Conservation (phyloP, 768 basidiomycete species). For the Pisolithus tinctorius region DNA sequence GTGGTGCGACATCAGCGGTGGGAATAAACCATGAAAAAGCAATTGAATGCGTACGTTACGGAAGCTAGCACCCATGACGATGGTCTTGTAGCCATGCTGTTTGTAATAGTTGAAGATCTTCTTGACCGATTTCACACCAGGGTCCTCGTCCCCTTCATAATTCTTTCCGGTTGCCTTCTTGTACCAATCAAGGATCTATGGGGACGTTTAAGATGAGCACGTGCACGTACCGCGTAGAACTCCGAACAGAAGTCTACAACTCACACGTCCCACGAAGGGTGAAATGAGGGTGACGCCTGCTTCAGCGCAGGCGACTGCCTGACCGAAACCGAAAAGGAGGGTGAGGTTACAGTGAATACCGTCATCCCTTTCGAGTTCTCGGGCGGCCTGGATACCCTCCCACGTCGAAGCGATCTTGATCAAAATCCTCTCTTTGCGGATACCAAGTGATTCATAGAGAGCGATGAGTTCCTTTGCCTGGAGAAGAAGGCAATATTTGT, state of each 20-base stretch:
- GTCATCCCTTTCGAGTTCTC: slow-evolving; percentile 88
- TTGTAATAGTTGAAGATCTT: slow-evolving; percentile 99
- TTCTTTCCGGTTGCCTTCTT: slow-evolving; percentile 85
- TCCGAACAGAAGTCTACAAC: slow-evolving; percentile 24
- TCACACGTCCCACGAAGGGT: slow-evolving; percentile 95
- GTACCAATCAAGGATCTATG: slow-evolving; percentile 97
- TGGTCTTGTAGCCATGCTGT: slow-evolving; percentile 96
- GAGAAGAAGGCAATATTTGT: slow-evolving; percentile 4
- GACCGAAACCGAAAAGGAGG: slow-evolving; percentile 95
- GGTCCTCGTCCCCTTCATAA: slow-evolving; percentile 89
- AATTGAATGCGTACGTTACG: slow-evolving; percentile 65
- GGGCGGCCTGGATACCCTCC: slow-evolving; percentile 99
- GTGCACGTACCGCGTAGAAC: neutral
- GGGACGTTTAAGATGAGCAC: neutral
- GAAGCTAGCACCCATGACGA: slow-evolving; percentile 99
- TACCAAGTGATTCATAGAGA: slow-evolving; percentile 90
- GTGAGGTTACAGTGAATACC: slow-evolving; percentile 99
- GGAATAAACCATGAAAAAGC: neutral
- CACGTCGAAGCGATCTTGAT: slow-evolving; percentile 99
- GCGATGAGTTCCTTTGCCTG: slow-evolving; percentile 84
- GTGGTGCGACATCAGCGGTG: slow-evolving; percentile 4
- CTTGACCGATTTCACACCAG: slow-evolving; percentile 92
- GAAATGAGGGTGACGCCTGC: slow-evolving; percentile 98
- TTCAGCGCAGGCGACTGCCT: slow-evolving; percentile 98
- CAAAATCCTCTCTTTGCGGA: slow-evolving; percentile 88